phyloP scores from a whole-genome alignment of 1,284 basidiomycete genomes.

The Papiliotrema laurentii region DNA sequence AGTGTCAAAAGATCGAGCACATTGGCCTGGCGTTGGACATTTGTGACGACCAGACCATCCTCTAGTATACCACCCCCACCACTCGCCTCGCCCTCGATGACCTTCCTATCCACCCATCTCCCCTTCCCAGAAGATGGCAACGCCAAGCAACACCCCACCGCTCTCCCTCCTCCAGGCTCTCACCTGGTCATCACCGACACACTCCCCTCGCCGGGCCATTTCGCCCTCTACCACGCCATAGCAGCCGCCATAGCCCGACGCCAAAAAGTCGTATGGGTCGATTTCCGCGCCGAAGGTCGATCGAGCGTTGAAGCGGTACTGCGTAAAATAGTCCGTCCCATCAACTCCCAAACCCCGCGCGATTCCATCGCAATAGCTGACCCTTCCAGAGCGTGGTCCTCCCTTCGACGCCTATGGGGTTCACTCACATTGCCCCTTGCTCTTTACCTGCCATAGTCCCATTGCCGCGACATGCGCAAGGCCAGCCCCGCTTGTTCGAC shows the following conservation, averaged over 20 bases:
- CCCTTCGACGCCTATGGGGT: conserved; percentile 9
- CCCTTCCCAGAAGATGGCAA: conserved; percentile 17
- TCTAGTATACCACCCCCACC: too few species aligned
- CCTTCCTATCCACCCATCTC: conserved; percentile 31
- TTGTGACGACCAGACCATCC: too few species aligned
- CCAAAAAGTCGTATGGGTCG: conserved; percentile 35
- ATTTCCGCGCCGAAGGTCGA: conserved; percentile 34
- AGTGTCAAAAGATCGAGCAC: too few species aligned
- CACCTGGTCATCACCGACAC: conserved; percentile 45
- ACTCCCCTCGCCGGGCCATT: conserved; percentile 33
- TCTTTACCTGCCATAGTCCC: conserved; percentile 21
- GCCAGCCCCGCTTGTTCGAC: conserved; percentile 21
- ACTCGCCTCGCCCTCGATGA: too few species aligned
- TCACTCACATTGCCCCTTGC: conserved; percentile 26
- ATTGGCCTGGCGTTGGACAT: too few species aligned
- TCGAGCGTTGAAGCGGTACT: conserved; percentile 30
- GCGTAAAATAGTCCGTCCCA: conserved; percentile 40
- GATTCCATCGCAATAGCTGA: too few species aligned
- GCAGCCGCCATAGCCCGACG: conserved; percentile 20
- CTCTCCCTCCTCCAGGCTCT: conserved; percentile 30
- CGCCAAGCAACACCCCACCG: conserved; percentile 2
- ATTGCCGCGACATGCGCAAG: background rate
- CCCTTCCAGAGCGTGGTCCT: conserved; percentile 23
- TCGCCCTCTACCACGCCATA: conserved; percentile 40
- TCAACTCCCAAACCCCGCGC: too few species aligned